Percentiles rank a stretch among this genome's conserved stretches.
phyloP scores from a whole-genome alignment of 495 filamentous ascomycete species.

The Recurvomyces mirabilis region DNA sequence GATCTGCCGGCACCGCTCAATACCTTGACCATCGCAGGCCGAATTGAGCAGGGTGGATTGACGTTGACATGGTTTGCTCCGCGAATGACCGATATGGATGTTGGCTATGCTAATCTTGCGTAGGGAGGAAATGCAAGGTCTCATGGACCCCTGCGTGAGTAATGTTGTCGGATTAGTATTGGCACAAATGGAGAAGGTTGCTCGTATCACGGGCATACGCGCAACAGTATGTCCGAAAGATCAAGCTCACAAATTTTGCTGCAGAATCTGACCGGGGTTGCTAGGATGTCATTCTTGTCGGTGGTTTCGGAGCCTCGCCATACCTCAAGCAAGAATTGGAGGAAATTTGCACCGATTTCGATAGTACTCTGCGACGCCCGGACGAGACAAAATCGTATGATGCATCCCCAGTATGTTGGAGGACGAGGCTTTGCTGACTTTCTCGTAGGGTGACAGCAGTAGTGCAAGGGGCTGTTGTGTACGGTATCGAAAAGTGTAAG shows the following conservation, averaged over 20 bases:
- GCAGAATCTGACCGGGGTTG: too few species aligned
- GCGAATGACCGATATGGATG: background rate
- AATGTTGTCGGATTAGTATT: background rate
- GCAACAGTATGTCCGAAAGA: too few species aligned
- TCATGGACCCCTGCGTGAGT: background rate
- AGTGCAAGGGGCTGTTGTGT: too few species aligned
- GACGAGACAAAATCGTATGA: too few species aligned
- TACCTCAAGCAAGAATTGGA: background rate
- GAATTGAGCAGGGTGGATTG: background rate
- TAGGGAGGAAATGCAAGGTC: background rate
- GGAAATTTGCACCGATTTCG: too few species aligned
- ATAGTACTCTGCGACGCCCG: too few species aligned
- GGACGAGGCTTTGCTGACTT: too few species aligned
- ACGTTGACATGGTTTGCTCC: background rate
- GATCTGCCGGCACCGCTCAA: background rate
- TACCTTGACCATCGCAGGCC: background rate
- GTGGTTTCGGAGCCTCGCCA: background rate
- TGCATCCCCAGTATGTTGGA: too few species aligned
- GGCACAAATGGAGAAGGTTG: background rate
- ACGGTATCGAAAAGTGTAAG: too few species aligned
- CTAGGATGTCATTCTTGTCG: background rate
- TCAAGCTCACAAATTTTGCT: background rate
- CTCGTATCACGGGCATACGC: too few species aligned
- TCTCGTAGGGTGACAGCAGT: too few species aligned
- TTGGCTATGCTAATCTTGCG: background rate